These are phyloP conservation scores for Bremia lactucae DNA, from an alignment of 352 stramenopile genomes.

Conservation along the genomic window DNA sequence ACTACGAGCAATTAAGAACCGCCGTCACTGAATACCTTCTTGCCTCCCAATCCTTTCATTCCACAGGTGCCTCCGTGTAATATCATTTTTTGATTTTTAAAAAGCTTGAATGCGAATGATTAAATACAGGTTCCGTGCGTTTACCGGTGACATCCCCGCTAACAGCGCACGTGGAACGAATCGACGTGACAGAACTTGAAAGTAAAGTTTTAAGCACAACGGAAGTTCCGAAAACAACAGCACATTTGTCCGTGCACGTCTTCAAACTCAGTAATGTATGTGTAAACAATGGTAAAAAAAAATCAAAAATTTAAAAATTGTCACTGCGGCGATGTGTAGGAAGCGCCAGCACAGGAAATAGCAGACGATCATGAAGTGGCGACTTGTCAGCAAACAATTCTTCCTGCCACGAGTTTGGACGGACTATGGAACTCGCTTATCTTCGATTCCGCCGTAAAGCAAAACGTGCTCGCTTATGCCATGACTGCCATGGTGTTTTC, in stretches of 20 bases:
- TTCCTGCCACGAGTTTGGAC: slow-evolving; percentile 58
- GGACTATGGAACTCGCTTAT: slow-evolving; percentile 82
- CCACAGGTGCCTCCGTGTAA: slow-evolving; percentile 8
- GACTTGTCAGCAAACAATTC: slow-evolving; percentile 62
- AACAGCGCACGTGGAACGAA: slow-evolving; percentile 21
- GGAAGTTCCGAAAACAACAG: slow-evolving; percentile 20
- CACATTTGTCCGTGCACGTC: slow-evolving; percentile 48
- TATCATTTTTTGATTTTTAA: neutral
- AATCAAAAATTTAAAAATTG: neutral
- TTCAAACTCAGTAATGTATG: slow-evolving; percentile 63
- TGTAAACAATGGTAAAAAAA: neutral
- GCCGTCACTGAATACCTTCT: slow-evolving; percentile 17
- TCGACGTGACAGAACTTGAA: slow-evolving; percentile 36
- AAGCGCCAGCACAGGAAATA: slow-evolving; percentile 57
- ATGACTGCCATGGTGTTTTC: slow-evolving; percentile 87
- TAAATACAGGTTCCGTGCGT: slow-evolving; percentile 17
- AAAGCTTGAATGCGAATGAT: neutral
- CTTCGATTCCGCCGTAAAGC: slow-evolving; percentile 73
- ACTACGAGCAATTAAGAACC: slow-evolving; percentile 23
- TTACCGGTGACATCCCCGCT: slow-evolving; percentile 20
- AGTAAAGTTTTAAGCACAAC: slow-evolving; percentile 3
- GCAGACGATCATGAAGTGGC: slow-evolving; percentile 66
- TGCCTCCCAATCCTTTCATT: slow-evolving; percentile 19
- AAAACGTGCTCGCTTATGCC: slow-evolving; percentile 78
- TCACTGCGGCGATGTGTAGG: slow-evolving; percentile 21